These are phyloP conservation scores for Kluyveromyces aestuarii DNA, from an alignment of 805 yeast species.

Conservation along the genomic window DNA sequence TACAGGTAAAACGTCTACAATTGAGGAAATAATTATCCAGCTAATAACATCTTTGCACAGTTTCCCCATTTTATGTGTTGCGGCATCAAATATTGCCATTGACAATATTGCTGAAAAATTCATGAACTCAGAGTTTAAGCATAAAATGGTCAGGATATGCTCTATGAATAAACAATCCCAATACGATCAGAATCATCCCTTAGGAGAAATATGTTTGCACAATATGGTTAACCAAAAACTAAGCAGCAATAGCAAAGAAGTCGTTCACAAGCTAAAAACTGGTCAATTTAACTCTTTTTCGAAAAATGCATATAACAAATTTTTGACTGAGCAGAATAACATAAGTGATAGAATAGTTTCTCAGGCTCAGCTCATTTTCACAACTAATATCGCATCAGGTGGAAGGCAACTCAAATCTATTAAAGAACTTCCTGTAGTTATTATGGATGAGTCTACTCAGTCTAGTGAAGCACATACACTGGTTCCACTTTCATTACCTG, in stretches of 20 bases:
- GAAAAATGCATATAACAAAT: constrained; percentile 41
- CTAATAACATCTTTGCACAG: constrained; percentile 45
- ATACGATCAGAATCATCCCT: constrained; percentile 46
- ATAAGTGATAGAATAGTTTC: constrained; percentile 43
- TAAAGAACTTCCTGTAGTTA: constrained; percentile 51
- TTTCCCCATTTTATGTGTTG: constrained; percentile 61
- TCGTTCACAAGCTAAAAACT: constrained; percentile 34
- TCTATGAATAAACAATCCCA: constrained; percentile 54
- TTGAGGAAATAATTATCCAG: constrained; percentile 53
- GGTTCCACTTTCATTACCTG: constrained; percentile 62
- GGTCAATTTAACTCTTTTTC: constrained; percentile 35
- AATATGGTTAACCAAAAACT: constrained; percentile 45
- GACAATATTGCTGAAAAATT: constrained; percentile 69
- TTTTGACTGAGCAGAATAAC: constrained; percentile 35
- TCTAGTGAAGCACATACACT: constrained; percentile 65
- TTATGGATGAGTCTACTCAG: constrained; percentile 74
- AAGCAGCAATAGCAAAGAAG: constrained; percentile 36
- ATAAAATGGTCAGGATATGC: constrained; percentile 46
- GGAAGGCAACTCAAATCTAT: constrained; percentile 52
- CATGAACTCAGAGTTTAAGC: constrained; percentile 38
- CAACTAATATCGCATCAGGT: constrained; percentile 68
- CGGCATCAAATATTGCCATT: constrained; percentile 68
- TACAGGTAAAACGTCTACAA: constrained; percentile 69
- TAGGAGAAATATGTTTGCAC: constrained; percentile 54
- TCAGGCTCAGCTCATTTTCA: constrained; percentile 61